phyloP scores from a whole-genome alignment of 2,329 filamentous ascomycete genomes.

The Lizonia empirigonia region DNA sequence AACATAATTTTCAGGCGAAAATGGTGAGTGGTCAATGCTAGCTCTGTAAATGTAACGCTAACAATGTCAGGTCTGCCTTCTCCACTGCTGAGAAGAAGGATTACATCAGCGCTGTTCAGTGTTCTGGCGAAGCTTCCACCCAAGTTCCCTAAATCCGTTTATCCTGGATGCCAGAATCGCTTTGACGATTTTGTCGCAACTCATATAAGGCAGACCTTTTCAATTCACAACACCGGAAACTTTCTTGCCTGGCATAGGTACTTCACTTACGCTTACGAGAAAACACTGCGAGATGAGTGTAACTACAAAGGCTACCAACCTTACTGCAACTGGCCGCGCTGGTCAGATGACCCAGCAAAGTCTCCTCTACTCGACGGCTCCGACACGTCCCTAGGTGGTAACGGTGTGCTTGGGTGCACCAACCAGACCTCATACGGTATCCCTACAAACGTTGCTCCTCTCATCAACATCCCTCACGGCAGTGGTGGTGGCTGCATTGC shows the following conservation, averaged over 20 bases:
- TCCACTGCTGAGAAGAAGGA: conserved; percentile 33
- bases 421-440: conserved; percentile 35
- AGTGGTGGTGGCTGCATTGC: conserved; percentile 61
- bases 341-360: conserved; percentile 39
- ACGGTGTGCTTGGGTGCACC: conserved; percentile 47
- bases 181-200: conserved; percentile 42
- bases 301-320: conserved; percentile 39
- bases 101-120: conserved; percentile 41
- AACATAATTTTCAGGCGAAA: conserved; percentile 52
- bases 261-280: conserved; percentile 38
- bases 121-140: conserved; percentile 31
- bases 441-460: conserved; percentile 25
- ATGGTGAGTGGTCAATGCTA: conserved; percentile 47
- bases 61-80: conserved; percentile 30
- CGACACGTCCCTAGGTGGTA: conserved; percentile 53
- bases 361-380: conserved; percentile 62
- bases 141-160: conserved; percentile 32
- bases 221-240: conserved; percentile 37
- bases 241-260: conserved; percentile 38
- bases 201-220: conserved; percentile 40
- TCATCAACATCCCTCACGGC: conserved; percentile 53
- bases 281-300: conserved; percentile 37
- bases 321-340: conserved; percentile 41
- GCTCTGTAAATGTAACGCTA: not conserved
- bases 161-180: conserved; percentile 36